Conservation (phyloP, 164 flowering plant genomes). For the Liriodendron chinense region DNA sequence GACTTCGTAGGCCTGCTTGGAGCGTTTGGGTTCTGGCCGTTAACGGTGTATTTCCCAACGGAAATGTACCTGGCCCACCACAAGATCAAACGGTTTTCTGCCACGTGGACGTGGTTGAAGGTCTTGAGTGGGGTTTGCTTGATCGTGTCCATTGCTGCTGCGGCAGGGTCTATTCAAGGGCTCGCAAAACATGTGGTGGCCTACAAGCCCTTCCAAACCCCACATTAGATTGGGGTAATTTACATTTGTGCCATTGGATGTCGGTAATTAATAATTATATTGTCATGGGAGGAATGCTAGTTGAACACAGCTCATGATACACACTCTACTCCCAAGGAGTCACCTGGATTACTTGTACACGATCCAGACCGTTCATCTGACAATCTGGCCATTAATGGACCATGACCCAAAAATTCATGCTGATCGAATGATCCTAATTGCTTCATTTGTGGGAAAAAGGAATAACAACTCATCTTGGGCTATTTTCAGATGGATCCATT, state of each 20-base stretch:
- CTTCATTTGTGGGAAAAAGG: too few species aligned
- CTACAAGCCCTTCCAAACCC: conserved; percentile 60
- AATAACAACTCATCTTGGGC: too few species aligned
- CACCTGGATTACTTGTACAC: neutral
- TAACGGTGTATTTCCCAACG: conserved; percentile 84
- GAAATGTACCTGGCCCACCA: conserved; percentile 77
- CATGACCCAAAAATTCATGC: neutral
- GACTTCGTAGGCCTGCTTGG: conserved; percentile 72
- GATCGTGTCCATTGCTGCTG: conserved; percentile 61
- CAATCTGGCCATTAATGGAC: neutral
- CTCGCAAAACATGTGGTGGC: conserved; percentile 37
- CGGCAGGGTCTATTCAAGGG: conserved; percentile 75
- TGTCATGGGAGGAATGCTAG: neutral
- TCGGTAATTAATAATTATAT: neutral
- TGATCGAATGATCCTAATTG: neutral
- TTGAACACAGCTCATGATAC: neutral
- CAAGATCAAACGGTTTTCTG: conserved; percentile 43
- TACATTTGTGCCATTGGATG: neutral
- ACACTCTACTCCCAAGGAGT: neutral
- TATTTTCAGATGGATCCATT: too few species aligned
- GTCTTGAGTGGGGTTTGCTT: conserved; percentile 66
- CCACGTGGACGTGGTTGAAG: conserved; percentile 66
- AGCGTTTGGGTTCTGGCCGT: conserved; percentile 72
- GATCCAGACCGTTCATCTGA: neutral
- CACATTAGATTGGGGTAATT: conserved; percentile 4